These are phyloP conservation scores for Notholithocarpus densiflorus DNA, from an alignment of 306 rosid species.

Conservation along the genomic window DNA sequence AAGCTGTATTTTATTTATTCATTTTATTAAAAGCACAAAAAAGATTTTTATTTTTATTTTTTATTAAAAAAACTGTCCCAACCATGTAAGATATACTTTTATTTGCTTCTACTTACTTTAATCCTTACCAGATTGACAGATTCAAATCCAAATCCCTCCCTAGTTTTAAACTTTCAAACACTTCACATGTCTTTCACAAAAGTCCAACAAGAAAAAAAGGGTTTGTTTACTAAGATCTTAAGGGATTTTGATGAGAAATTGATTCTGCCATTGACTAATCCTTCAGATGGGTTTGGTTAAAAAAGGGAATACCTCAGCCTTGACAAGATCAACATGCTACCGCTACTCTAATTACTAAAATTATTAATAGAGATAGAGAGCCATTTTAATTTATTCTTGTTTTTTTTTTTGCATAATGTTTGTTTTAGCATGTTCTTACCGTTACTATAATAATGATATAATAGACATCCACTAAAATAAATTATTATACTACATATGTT, in stretches of 20 bases:
- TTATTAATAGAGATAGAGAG: background rate
- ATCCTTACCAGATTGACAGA: background rate
- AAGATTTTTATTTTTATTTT: background rate
- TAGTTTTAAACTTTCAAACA: conserved; percentile 42
- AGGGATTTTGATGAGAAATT: background rate
- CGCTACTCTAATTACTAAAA: background rate
- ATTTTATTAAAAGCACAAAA: conserved; percentile 13
- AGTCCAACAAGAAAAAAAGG: conserved; percentile 27
- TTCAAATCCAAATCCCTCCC: conserved; percentile 24
- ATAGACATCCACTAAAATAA: conserved; percentile 1
- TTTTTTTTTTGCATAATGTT: background rate
- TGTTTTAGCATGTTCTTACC: conserved; percentile 11
- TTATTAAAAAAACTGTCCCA: conserved; percentile 11
- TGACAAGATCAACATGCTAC: conserved; percentile 10
- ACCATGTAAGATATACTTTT: conserved; percentile 20
- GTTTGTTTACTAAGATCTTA: background rate
- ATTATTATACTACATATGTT: background rate
- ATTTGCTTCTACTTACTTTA: background rate
- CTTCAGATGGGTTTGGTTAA: conserved; percentile 11
- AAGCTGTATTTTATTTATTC: conserved; percentile 31
- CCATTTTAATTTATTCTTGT: background rate
- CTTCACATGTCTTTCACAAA: conserved; percentile 53
- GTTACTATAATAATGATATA: background rate
- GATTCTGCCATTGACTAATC: conserved; percentile 4
- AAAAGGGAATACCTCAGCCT: conserved; percentile 8